These are phyloP conservation scores for Populus trichocarpa DNA, from an alignment of 441 rosid species.

Conservation along the genomic window DNA sequence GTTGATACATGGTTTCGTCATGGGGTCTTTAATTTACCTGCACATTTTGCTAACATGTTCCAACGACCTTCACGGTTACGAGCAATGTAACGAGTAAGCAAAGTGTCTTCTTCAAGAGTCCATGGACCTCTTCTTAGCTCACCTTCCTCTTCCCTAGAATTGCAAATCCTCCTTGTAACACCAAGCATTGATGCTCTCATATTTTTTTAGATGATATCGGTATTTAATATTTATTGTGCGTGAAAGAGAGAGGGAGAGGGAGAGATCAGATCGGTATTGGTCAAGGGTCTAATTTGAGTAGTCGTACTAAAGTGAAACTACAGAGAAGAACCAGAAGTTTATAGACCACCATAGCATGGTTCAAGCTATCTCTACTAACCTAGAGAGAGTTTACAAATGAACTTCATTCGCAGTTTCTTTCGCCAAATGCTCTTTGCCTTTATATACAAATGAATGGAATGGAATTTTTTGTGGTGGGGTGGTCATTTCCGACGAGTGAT, in stretches of 20 bases:
- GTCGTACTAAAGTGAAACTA: background rate
- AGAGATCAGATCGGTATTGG: background rate
- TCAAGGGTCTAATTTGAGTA: background rate
- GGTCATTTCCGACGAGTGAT: background rate
- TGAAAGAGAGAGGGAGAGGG: background rate
- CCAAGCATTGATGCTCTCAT: slow-evolving; percentile 18
- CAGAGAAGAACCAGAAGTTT: background rate
- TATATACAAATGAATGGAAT: slow-evolving; percentile 15
- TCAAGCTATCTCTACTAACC: background rate
- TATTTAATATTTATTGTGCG: background rate
- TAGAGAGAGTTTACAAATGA: background rate
- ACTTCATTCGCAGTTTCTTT: background rate
- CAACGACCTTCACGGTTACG: slow-evolving; percentile 66
- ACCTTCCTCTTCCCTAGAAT: slow-evolving; percentile 28
- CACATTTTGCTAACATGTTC: slow-evolving; percentile 55
- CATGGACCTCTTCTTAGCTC: slow-evolving; percentile 69
- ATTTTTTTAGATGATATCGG: background rate
- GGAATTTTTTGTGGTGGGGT: slow-evolving; percentile 15
- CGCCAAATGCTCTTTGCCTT: slow-evolving; percentile 18
- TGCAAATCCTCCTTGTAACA: slow-evolving; percentile 20
- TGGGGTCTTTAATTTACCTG: slow-evolving; percentile 34
- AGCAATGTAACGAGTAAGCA: slow-evolving; percentile 50
- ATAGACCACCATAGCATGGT: background rate
- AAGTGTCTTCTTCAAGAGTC: slow-evolving; percentile 73
- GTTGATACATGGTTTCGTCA: background rate